These are phyloP conservation scores for Peronosclerospora sorghi DNA, from an alignment of 352 stramenopile species.

Conservation along the genomic window DNA sequence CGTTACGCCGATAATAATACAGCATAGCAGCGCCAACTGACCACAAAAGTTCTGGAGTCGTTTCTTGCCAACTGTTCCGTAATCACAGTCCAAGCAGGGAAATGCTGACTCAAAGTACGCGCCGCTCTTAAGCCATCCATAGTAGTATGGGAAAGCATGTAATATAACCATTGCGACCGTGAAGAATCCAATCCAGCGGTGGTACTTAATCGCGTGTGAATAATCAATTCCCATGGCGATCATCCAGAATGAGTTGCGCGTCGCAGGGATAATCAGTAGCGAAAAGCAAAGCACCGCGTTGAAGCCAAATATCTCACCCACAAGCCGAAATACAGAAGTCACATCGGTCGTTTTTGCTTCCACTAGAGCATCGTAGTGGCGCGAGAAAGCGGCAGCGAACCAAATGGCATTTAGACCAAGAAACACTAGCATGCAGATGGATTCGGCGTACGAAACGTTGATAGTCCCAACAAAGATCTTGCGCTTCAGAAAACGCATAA, in stretches of 20 bases:
- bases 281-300: constrained; percentile 65
- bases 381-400: constrained; percentile 73
- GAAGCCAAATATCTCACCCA: constrained; percentile 61
- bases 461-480: constrained; percentile 58
- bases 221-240: constrained; percentile 77
- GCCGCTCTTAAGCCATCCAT: constrained; percentile 44
- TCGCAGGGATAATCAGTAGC: constrained; percentile 47
- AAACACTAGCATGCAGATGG: constrained; percentile 55
- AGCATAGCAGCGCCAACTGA: constrained; percentile 55
- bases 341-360: constrained; percentile 35
- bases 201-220: constrained; percentile 81
- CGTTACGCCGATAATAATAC: constrained; percentile 62
- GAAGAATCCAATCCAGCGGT: constrained; percentile 75
- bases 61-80: constrained; percentile 44
- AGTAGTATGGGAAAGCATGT: constrained; percentile 69
- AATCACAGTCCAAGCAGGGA: constrained; percentile 64
- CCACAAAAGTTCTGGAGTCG: constrained; percentile 69
- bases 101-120: constrained; percentile 44
- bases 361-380: constrained; percentile 41
- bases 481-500: constrained; percentile 75
- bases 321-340: constrained; percentile 29
- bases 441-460: constrained; percentile 75
- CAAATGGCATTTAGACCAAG: constrained; percentile 69
- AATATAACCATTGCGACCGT: constrained; percentile 50
- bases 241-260: constrained; percentile 79